Evolutionary conservation across 2,329 filamentous ascomycete species (phyloP).

Genomic region (Hymenotorrendiella dingleyae): DNA sequence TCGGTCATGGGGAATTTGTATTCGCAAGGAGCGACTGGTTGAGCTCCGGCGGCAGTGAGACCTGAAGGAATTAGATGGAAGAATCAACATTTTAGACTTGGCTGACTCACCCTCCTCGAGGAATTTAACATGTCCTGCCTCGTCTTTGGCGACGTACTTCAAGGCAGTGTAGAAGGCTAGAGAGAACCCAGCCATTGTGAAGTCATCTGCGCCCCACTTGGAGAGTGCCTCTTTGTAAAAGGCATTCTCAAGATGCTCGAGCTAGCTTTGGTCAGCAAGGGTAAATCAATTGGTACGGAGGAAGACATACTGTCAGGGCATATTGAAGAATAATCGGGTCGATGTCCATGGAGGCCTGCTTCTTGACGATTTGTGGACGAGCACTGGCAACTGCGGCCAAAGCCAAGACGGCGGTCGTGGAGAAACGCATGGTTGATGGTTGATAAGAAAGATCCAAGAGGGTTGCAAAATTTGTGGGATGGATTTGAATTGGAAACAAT

Average conservation of each 20-base stretch:
- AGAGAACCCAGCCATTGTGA: conserved; percentile 45
- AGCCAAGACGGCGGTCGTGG: conserved; percentile 13
- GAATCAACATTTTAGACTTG: background rate
- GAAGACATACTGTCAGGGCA: conserved; percentile 33
- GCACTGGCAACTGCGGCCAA: conserved; percentile 10
- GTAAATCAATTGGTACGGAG: too few species aligned
- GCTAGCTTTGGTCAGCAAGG: conserved; percentile 19
- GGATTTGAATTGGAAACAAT: background rate
- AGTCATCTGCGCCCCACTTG: conserved; percentile 48
- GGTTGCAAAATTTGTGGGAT: background rate
- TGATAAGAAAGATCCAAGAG: background rate
- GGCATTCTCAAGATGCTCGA: conserved; percentile 54
- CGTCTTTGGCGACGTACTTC: conserved; percentile 50
- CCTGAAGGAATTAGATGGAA: conserved; percentile 21
- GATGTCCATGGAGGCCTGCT: conserved; percentile 18
- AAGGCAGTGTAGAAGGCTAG: conserved; percentile 51
- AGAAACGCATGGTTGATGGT: conserved; percentile 24
- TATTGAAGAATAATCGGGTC: conserved; percentile 39
- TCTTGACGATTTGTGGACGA: conserved; percentile 16
- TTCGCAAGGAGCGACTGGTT: conserved; percentile 48
- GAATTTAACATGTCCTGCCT: conserved; percentile 52
- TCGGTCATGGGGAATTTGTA: conserved; percentile 50
- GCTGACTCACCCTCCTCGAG: conserved; percentile 34
- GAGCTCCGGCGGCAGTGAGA: conserved; percentile 40
- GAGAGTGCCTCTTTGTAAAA: conserved; percentile 58